Base-by-base conservation (phyloP, 2,329 filamentous ascomycete genomes). In the Talaromyces sp. region DNA sequence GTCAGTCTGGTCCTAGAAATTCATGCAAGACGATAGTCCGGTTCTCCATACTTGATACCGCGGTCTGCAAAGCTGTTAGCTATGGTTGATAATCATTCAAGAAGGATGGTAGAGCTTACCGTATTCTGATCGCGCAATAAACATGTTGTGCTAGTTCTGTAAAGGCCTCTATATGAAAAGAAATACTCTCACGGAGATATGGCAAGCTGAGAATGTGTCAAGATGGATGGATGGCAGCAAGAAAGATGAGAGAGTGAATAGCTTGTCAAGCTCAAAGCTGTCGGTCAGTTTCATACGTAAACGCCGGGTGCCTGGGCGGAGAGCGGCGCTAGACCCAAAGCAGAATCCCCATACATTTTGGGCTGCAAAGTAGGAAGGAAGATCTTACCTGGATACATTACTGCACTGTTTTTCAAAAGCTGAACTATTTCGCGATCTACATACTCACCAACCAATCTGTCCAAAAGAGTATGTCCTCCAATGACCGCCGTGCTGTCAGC, bases 41-140 rank as follows among this genome's bases (percentile, higher is more conserved):
- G 53, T 63, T 63, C 60, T 63, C 78, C 86, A 67, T 84, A 94
- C 89, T 97, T 97, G 85, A 97, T 97, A 72, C 93, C 93, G 78
- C 93, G 91, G 82, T 97, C 92, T 97, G 67, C 57, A 58, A 63
- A 64, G 61, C 56, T 65, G 74, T 77, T 72, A 77, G 73, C 70
- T 66, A 66, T 63, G 57, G 62, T 60, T 64, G 62, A 62, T 64
- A 62, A 63, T 62, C 54, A 48, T 36, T 57, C 31, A 45, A 53
- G 58, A 37, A 52, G 37, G 63, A 63, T 58, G 64, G 19, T 57
- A 71, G 75, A 71, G 75, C 88, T 81, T 84, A 94, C 93, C 94
- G 82, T 99, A 99, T 93, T 99, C 94, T 75, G 93, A 97, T 81
- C 94, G 90, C 84, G 94, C 92, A 85, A 99, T 97, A 85, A 99